Conservation (phyloP, 768 basidiomycete species). For the Hericium coralloides region DNA sequence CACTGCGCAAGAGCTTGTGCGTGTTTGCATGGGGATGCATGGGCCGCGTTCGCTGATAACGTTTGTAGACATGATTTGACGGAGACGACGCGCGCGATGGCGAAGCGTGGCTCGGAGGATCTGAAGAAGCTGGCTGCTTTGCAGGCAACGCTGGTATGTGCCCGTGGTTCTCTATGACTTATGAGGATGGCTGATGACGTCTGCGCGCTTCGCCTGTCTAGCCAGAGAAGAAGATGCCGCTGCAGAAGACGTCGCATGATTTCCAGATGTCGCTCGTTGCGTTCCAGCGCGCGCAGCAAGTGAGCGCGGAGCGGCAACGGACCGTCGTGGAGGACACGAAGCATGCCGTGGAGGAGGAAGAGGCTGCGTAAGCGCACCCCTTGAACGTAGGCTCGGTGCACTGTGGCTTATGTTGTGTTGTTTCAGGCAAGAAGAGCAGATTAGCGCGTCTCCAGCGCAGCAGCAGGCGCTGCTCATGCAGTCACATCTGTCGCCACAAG, state of each 20-base stretch:
- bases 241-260: constrained; percentile 92
- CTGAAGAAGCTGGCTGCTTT: constrained; percentile 78
- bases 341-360: constrained; percentile 73
- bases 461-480: constrained; percentile 66
- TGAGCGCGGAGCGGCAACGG: constrained; percentile 83
- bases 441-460: constrained; percentile 34
- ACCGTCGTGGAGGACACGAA: constrained; percentile 84
- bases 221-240: constrained; percentile 73
- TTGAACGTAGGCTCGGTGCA: background rate
- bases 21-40: constrained; percentile 23
- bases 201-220: constrained; percentile 19
- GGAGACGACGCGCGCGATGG: constrained; percentile 90
- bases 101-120: constrained; percentile 89
- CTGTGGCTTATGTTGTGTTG: background rate
- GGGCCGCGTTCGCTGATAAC: background rate
- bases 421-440: constrained; percentile 3
- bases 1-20: constrained; percentile 77
- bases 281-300: constrained; percentile 87
- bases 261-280: constrained; percentile 82
- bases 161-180: background rate
- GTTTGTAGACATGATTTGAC: constrained; percentile 78
- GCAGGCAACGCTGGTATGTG: constrained; percentile 50
- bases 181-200: background rate
- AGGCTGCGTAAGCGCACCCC: constrained; percentile 20
- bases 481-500: constrained; percentile 74